Percentiles rank a stretch among this genome's conserved stretches.
Conservation (phyloP, 2,329 filamentous ascomycete genomes). For the Beauveria brongniartii region DNA sequence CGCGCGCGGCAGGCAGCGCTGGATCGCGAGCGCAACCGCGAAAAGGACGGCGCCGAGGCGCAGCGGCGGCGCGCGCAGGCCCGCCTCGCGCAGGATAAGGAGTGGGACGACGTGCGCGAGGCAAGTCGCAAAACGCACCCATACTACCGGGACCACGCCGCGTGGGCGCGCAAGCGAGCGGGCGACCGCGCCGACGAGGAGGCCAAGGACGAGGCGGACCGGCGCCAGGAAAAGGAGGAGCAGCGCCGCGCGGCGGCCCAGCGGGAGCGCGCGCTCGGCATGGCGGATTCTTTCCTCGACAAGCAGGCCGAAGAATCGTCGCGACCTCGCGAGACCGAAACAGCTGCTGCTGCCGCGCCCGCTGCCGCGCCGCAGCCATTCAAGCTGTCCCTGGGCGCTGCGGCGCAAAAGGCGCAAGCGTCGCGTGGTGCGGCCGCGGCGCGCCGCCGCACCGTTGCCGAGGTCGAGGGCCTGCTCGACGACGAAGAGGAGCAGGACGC, state of each 20-base stretch:
- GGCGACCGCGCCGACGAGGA: slow-evolving; percentile 66
- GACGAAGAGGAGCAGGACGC: slow-evolving; percentile 79
- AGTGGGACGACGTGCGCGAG: slow-evolving; percentile 91
- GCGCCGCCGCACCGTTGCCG: slow-evolving; percentile 76
- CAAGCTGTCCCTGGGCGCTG: slow-evolving; percentile 86
- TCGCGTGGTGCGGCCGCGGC: slow-evolving; percentile 39
- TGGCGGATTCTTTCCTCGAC: slow-evolving; percentile 87
- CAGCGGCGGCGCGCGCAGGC: slow-evolving; percentile 60
- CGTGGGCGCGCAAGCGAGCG: slow-evolving; percentile 76
- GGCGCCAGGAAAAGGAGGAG: slow-evolving; percentile 70
- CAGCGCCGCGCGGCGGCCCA: slow-evolving; percentile 59
- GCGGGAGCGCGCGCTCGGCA: slow-evolving; percentile 68
- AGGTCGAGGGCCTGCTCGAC: slow-evolving; percentile 89
- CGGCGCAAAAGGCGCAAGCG: slow-evolving; percentile 63
- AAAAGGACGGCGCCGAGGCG: slow-evolving; percentile 64
- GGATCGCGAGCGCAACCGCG: slow-evolving; percentile 74
- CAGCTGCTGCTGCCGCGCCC: slow-evolving; percentile 26
- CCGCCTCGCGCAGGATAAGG: slow-evolving; percentile 52
- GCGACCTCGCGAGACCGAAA: slow-evolving; percentile 33
- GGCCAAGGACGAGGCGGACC: slow-evolving; percentile 73
- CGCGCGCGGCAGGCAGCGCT: slow-evolving; percentile 74
- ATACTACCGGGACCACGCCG: slow-evolving; percentile 80
- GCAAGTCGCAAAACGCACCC: slow-evolving; percentile 60
- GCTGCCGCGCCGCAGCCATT: slow-evolving; percentile 63
- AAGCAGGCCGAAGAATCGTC: slow-evolving; percentile 69